A percentile compares a stretch with the other conserved stretches of the same genome.
Evolutionary conservation across 257 asterid species (phyloP).

Genomic region (Dorcoceras hygrometricum): DNA sequence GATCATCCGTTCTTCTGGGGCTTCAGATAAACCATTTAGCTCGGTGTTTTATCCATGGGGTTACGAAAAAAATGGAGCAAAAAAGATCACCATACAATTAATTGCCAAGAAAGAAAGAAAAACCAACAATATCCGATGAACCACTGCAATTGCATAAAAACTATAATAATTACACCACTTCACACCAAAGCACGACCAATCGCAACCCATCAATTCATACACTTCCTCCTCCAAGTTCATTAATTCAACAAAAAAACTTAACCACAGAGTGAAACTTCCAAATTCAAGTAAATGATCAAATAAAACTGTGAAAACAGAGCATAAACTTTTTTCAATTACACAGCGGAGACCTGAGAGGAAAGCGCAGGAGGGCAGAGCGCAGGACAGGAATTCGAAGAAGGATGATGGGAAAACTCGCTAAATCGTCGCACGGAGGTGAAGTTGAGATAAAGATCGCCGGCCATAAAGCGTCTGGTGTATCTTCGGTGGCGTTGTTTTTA

Average conservation of each 20-base stretch:
- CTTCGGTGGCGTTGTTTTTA: not conserved
- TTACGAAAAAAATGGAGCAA: not conserved
- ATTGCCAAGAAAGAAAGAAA: not conserved
- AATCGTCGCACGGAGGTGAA: slow-evolving; percentile 23
- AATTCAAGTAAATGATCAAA: slow-evolving; percentile 7
- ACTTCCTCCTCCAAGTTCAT: slow-evolving; percentile 5
- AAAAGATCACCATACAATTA: not conserved
- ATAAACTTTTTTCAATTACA: too few species aligned
- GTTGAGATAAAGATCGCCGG: slow-evolving; percentile 42
- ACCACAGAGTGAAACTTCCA: not conserved
- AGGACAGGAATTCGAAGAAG: slow-evolving; percentile 14
- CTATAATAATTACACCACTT: not conserved
- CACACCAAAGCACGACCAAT: not conserved
- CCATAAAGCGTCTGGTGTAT: slow-evolving; percentile 41
- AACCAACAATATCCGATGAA: not conserved
- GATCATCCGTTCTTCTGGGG: not conserved
- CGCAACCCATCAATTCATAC: slow-evolving; percentile 14
- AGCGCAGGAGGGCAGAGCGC: slow-evolving; percentile 15
- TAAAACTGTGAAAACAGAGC: not conserved
- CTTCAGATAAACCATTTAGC: not conserved
- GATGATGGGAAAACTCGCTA: slow-evolving; percentile 27
- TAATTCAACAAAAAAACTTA: not conserved
- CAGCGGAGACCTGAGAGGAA: slow-evolving; percentile 37
- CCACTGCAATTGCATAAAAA: not conserved
- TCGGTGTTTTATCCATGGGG: not conserved